Evolutionary conservation across 768 basidiomycete species (phyloP).

Genomic region (Boletales sp.): DNA sequence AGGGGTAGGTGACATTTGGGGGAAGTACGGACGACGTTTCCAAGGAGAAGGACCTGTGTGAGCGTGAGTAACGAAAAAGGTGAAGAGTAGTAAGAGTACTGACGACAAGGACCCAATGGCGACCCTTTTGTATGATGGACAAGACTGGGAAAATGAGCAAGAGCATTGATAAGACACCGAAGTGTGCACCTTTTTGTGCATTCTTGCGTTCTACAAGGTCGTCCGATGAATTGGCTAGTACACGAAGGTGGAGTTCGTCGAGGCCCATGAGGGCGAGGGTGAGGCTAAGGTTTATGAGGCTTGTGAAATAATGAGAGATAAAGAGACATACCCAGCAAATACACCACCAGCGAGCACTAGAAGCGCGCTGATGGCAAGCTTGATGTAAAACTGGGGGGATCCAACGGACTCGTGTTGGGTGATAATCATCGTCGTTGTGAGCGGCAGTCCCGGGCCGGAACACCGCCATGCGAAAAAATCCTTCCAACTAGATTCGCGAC

Average conservation of each 20-base stretch:
- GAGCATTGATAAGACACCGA: not conserved
- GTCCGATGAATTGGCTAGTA: constrained; percentile 80
- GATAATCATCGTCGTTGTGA: constrained; percentile 10
- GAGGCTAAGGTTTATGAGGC: constrained; percentile 43
- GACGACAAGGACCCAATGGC: constrained; percentile 95
- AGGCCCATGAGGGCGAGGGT: constrained; percentile 94
- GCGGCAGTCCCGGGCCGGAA: not conserved
- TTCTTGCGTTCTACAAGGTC: constrained; percentile 62
- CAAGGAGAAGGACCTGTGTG: constrained; percentile 74
- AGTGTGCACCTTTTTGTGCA: constrained; percentile 58
- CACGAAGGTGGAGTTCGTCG: constrained; percentile 86
- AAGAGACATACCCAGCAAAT: constrained; percentile 74
- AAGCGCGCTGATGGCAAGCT: constrained; percentile 58
- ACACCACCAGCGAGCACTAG: constrained; percentile 86
- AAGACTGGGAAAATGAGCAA: constrained; percentile 39
- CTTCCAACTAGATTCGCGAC: no score
- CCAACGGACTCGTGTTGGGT: constrained; percentile 33
- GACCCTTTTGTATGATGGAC: constrained; percentile 54
- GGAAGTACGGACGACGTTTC: constrained; percentile 68
- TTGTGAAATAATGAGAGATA: not conserved
- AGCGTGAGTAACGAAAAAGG: not conserved
- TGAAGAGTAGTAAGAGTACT: constrained; percentile 6
- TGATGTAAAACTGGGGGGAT: constrained; percentile 70
- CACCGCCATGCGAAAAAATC: no score
- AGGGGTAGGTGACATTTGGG: no score